Evolutionary conservation across 495 filamentous ascomycete genomes (phyloP).

Genomic region (Hypoxylon lienhwacheense): DNA sequence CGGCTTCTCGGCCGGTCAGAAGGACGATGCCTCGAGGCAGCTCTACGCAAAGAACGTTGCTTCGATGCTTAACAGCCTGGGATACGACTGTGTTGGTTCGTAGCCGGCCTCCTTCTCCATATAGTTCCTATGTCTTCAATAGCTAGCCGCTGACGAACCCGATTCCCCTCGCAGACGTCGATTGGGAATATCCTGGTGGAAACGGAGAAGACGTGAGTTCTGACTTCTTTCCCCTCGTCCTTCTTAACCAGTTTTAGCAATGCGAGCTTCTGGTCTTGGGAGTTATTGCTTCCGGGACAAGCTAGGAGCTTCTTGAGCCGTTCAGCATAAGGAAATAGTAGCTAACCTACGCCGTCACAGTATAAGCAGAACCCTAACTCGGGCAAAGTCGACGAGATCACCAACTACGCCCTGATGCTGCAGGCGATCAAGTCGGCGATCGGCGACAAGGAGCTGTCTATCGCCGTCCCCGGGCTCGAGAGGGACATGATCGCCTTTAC

Average conservation of each 20-base stretch:
- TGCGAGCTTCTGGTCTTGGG: too few species aligned
- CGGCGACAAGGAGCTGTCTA: slow-evolving; percentile 62
- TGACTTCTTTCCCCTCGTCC: too few species aligned
- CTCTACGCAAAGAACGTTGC: slow-evolving; percentile 62
- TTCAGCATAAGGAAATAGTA: too few species aligned
- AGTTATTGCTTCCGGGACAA: too few species aligned
- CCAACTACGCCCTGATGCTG: slow-evolving; percentile 61
- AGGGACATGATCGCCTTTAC: slow-evolving; percentile 67
- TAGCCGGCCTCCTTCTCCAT: background rate
- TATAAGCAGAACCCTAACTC: slow-evolving; percentile 64
- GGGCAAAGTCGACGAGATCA: slow-evolving; percentile 58
- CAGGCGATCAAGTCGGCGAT: slow-evolving; percentile 58
- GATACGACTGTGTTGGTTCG: slow-evolving; percentile 59
- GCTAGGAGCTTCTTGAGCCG: too few species aligned
- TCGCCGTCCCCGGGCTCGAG: slow-evolving; percentile 61
- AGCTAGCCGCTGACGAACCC: slow-evolving; percentile 10
- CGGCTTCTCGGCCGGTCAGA: slow-evolving; percentile 57
- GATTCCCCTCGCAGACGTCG: slow-evolving; percentile 50
- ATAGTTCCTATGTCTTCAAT: background rate
- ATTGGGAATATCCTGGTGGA: slow-evolving; percentile 73
- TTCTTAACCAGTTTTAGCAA: too few species aligned
- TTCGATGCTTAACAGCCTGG: slow-evolving; percentile 52
- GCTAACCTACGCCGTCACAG: too few species aligned
- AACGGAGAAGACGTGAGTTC: slow-evolving; percentile 59
- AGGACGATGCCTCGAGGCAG: slow-evolving; percentile 52